phyloP scores from a whole-genome alignment of 1,284 basidiomycete species.

The Termitomyces sp. region DNA sequence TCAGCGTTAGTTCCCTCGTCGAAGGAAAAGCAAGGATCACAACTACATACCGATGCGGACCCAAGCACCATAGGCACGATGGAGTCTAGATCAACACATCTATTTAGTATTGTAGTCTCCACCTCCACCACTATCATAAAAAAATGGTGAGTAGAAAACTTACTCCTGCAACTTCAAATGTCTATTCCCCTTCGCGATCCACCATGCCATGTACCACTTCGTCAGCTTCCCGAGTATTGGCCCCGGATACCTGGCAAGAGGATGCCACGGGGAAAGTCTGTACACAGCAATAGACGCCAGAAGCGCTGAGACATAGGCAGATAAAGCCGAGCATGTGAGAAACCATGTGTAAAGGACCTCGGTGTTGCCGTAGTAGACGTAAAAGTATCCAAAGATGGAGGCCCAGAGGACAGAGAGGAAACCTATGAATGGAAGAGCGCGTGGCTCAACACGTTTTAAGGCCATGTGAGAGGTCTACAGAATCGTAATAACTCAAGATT shows the following conservation, averaged over 20 bases:
- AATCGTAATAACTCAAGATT: too few species aligned
- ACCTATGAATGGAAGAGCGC: background rate
- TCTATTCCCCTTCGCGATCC: background rate
- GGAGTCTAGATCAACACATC: background rate
- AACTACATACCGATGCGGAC: background rate
- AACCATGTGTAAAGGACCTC: background rate
- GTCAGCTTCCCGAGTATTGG: background rate
- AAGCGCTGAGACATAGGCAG: background rate
- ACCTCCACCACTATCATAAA: background rate
- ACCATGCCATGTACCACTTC: background rate
- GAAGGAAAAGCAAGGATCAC: background rate
- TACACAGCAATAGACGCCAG: background rate
- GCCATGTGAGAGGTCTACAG: background rate
- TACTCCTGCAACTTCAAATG: background rate
- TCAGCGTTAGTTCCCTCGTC: too few species aligned
- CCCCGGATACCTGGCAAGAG: background rate
- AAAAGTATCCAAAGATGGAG: background rate
- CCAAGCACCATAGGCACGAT: background rate
- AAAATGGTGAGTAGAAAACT: background rate
- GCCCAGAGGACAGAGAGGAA: background rate
- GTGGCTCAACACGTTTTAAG: background rate
- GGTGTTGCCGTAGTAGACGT: background rate
- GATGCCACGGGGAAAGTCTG: background rate
- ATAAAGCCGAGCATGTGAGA: background rate
- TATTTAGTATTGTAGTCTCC: background rate